Evolutionary conservation across 305 asterid species (phyloP), one percentile per base, ranked within the genome.

Genomic region (Fraxinus nigra): DNA sequence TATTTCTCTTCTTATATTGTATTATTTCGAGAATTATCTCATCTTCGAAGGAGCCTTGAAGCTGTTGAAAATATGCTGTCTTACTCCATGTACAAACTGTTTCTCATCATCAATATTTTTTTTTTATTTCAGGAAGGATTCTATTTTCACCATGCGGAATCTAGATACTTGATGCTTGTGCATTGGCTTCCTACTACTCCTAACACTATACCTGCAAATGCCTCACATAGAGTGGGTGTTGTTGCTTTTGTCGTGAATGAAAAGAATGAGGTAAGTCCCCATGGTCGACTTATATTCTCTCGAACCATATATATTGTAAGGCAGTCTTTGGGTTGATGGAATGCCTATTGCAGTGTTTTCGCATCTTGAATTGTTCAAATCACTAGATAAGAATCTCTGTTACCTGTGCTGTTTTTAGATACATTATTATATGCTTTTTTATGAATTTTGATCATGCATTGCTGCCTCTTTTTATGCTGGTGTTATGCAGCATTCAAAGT

Each of bases 101-200:
- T 14, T 80, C 30, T 40, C 73, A 72, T 72, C 75, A 72, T 72
- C 63, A 16, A 73, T 78, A 14, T 73, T 30, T 28, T 72, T 28
- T 28, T 51, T 83, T 80, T 80, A 82, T 85, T 91, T 76, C 92
- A 94, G 99, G 97, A 92, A 89, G 99, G 99, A 59, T 95, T 95
- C 90, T 89, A 89, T 79, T 95, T 89, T 86, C 98, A 95, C 90
- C 99, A 95, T 65, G 99, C 98, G 37, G 99, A 95, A 85, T 93
- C 97, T 61, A 89, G 82, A 33, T 92, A 95, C 81, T 84, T 95
- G 93, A 95, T 95, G 99, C 98, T 95, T 40, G 98, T 88, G 77
- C 90, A 85, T 82, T 95, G 99, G 99, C 93, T 95, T 79, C 94
- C 97, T 74, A 77, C 35, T 65, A 80, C 92, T 38, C 59, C 88